These are phyloP conservation scores for Fusarium mangiferae DNA, from an alignment of 2,329 filamentous ascomycete genomes.

Conservation along the genomic window DNA sequence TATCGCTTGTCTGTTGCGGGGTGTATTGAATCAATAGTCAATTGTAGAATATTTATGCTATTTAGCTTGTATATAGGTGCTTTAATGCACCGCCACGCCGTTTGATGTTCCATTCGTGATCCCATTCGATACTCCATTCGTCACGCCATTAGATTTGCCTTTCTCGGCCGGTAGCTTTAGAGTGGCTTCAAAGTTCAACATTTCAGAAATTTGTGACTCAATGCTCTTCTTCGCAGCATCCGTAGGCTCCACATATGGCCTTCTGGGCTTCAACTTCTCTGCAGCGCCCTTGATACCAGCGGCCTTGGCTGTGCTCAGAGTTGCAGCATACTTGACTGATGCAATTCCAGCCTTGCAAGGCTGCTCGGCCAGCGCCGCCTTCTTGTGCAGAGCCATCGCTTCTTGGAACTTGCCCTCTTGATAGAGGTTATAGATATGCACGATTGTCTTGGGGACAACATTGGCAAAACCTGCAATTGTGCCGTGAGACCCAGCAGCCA, in stretches of 20 bases:
- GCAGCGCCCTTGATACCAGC: constrained; percentile 70
- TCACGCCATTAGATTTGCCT: not conserved
- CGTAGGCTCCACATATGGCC: constrained; percentile 65
- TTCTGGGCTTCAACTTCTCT: constrained; percentile 66
- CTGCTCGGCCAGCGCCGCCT: constrained; percentile 72
- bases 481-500: constrained; percentile 67
- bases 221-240: constrained; percentile 57
- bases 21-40: rapidly evolving
- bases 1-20: not conserved
- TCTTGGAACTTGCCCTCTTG: constrained; percentile 65
- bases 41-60: no score
- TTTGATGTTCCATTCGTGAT: not conserved
- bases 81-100: not conserved
- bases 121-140: not conserved
- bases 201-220: constrained; percentile 50
- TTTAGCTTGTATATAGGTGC: rapidly evolving
- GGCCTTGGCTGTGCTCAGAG: constrained; percentile 66
- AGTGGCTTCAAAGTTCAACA: constrained; percentile 55
- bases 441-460: constrained; percentile 67
- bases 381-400: constrained; percentile 69
- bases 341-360: constrained; percentile 75
- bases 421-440: constrained; percentile 70
- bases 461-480: constrained; percentile 73
- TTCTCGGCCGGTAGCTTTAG: constrained; percentile 10
- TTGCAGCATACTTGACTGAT: constrained; percentile 73